Evolutionary conservation across 2,329 filamentous ascomycete genomes (phyloP).

Genomic region (Lecanicillium sp.): DNA sequence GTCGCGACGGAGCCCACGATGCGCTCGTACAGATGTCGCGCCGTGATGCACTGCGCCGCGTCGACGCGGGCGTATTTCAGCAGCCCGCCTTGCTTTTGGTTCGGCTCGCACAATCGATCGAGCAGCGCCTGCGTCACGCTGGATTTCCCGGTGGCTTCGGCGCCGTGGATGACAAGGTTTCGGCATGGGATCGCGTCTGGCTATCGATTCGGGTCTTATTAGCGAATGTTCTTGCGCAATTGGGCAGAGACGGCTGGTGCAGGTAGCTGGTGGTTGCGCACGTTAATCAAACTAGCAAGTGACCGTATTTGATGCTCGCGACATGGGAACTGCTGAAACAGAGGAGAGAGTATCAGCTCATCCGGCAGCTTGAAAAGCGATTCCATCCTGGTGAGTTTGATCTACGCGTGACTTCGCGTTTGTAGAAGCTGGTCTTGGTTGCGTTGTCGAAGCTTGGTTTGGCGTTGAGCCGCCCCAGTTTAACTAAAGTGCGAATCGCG

Average conservation of each 20-base stretch:
- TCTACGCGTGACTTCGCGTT: not conserved
- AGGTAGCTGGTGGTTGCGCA: constrained; percentile 24
- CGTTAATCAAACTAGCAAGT: constrained; percentile 48
- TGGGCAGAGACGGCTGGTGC: not conserved
- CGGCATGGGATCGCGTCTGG: constrained; percentile 62
- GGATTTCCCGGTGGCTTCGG: constrained; percentile 82
- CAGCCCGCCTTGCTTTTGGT: constrained; percentile 21
- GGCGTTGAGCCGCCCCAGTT: constrained; percentile 1
- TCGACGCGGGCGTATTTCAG: constrained; percentile 57
- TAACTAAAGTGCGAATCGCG: constrained; percentile 6
- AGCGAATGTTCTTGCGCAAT: constrained; percentile 1
- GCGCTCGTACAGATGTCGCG: constrained; percentile 69
- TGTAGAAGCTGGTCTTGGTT: not conserved
- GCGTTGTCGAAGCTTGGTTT: not conserved
- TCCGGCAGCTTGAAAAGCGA: constrained; percentile 47
- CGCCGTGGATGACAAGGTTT: constrained; percentile 75
- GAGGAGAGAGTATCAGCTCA: constrained; percentile 40
- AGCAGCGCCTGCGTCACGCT: constrained; percentile 54
- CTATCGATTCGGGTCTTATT: constrained; percentile 30
- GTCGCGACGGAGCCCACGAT: constrained; percentile 54
- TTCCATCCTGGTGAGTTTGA: constrained; percentile 25
- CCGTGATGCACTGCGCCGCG: constrained; percentile 71
- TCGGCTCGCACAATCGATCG: constrained; percentile 19
- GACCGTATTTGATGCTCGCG: constrained; percentile 54
- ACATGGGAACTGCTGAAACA: constrained; percentile 48